A percentile compares a stretch with the other conserved stretches of the same genome.
These are phyloP conservation scores for Ceriops decandra DNA, from an alignment of 345 rosid species.

Conservation along the genomic window DNA sequence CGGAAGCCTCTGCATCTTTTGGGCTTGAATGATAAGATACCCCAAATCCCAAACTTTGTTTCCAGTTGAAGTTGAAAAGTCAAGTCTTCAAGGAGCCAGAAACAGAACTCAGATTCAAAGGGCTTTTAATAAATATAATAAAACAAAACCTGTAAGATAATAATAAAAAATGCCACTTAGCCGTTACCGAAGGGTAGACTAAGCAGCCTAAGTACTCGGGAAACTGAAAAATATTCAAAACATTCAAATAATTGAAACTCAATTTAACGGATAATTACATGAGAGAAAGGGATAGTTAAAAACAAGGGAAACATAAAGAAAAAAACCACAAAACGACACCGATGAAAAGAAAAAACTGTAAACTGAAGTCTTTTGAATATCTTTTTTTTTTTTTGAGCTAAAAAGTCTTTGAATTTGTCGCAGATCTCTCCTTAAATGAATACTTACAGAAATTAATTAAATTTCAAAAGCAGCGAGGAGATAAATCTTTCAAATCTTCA, in stretches of 20 bases:
- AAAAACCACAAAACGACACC: constrained; percentile 22
- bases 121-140: constrained; percentile 1
- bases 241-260: constrained; percentile 13
- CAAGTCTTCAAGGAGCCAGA: no score
- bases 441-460: neutral
- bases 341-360: constrained; percentile 6
- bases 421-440: neutral
- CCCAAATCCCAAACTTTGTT: constrained; percentile 11
- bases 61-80: neutral
- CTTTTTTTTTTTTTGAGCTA: neutral
- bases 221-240: constrained; percentile 14
- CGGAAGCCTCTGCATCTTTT: constrained; percentile 73
- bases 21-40: constrained; percentile 10
- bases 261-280: neutral
- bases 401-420: no score
- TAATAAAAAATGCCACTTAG: constrained; percentile 17
- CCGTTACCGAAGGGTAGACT: constrained; percentile 18
- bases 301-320: neutral
- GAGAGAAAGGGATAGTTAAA: neutral
- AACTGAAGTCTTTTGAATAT: neutral
- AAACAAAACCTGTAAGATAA: constrained; percentile 27
- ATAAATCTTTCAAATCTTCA: constrained; percentile 32
- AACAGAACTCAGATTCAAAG: constrained; percentile 10
- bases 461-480: constrained; percentile 7
- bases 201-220: constrained; percentile 17